Evolutionary conservation across 2,329 filamentous ascomycete species (phyloP), one percentile per base, ranked within the genome.

Genomic region (Monosporascus sp.): DNA sequence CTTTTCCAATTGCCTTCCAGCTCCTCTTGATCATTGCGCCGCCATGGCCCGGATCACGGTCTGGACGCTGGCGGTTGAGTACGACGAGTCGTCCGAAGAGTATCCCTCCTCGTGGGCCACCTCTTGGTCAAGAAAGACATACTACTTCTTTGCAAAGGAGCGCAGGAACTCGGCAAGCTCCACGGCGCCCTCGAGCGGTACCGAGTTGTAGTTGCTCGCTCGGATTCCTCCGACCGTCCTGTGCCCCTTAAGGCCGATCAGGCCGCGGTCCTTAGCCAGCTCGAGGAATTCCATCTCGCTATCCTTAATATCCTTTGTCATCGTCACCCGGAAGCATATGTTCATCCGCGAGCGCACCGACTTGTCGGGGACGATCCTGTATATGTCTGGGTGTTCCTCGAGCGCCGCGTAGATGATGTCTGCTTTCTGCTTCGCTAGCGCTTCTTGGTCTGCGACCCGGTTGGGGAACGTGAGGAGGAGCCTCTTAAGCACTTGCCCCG

Each of bases 181-280:
- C 71, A 88, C 76, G 0, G 84, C 86, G 0, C 83, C 86, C 41
- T 83, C 80, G 0, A 87, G 66, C 0, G 87, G 71, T 43, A 97
- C 86, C 2, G 90, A 88, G 73, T 96, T 97, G 75, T 97, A 97
- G 69, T 94, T 96, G 71, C 83, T 88, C 20, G 87, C 87, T 16
- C 93, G 83, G 56, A 97, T 92, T 27, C 92, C 92, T 17, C 91
- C 90, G 2, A 97, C 87, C 55, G 82, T 88, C 56, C 93, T 82
- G 70, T 97, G 93, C 0, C 93, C 93, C 76, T 96, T 96, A 44
- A 97, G 76, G 0, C 91, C 93, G 26, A 85, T 83, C 24, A 97
- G 75, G 0, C 88, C 84, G 51, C 76, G 77, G 56, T 82, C 81
- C 55, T 87, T 83, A 1, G 85, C 87, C 48, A 88, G 84, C 56